phyloP scores from a whole-genome alignment of 768 basidiomycete species.

The Phaeolepiota aurea region DNA sequence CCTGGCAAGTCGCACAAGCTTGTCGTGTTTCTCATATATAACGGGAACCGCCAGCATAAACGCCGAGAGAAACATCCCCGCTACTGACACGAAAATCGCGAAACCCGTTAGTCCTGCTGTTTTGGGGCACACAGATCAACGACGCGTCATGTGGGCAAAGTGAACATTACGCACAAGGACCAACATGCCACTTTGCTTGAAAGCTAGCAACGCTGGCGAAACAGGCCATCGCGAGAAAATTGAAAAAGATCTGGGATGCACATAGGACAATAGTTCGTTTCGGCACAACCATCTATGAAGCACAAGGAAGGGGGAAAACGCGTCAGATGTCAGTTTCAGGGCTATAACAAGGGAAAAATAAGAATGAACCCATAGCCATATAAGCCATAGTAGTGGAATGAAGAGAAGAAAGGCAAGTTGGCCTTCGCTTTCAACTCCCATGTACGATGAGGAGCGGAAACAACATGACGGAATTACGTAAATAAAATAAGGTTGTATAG shows the following conservation, averaged over 20 bases:
- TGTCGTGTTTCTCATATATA: slow-evolving; percentile 80
- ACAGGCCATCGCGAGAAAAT: slow-evolving; percentile 87
- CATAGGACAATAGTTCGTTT: slow-evolving; percentile 77
- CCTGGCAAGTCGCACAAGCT: slow-evolving; percentile 65
- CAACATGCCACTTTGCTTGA: slow-evolving; percentile 77
- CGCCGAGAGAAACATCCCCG: slow-evolving; percentile 62
- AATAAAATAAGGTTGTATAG: slow-evolving; percentile 7
- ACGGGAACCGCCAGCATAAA: slow-evolving; percentile 77
- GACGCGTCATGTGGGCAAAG: slow-evolving; percentile 3
- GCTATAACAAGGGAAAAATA: slow-evolving; percentile 8
- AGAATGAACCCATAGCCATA: slow-evolving; percentile 61
- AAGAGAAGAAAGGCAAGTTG: slow-evolving; percentile 56
- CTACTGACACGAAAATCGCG: slow-evolving; percentile 71
- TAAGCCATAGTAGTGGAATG: slow-evolving; percentile 52
- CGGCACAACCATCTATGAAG: slow-evolving; percentile 72
- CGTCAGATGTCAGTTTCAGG: slow-evolving; percentile 1
- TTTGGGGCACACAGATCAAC: slow-evolving; percentile 9
- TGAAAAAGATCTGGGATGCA: slow-evolving; percentile 80
- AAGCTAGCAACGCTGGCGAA: slow-evolving; percentile 86
- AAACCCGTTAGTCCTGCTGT: slow-evolving; percentile 84
- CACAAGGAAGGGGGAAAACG: slow-evolving; percentile 5
- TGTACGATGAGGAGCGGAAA: slow-evolving; percentile 9
- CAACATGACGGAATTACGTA: slow-evolving; percentile 38
- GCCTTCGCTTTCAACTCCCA: slow-evolving; percentile 28
- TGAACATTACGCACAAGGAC: slow-evolving; percentile 62